phyloP scores from a whole-genome alignment of 768 basidiomycete species.

The Termitomyces sp. region DNA sequence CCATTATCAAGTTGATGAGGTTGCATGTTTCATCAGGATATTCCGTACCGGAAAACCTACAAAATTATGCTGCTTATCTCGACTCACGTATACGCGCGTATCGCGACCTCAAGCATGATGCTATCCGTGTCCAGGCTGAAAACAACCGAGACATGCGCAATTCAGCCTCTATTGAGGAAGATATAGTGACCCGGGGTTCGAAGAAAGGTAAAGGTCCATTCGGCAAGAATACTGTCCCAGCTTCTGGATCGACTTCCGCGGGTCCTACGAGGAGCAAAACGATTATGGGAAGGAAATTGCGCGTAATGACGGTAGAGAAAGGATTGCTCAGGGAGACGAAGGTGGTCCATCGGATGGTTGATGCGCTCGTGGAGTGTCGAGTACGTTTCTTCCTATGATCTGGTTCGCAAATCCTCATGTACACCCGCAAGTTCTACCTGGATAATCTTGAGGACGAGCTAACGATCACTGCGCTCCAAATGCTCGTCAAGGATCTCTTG shows the following conservation, averaged over 20 bases:
- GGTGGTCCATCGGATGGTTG: conserved; percentile 87
- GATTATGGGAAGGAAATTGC: conserved; percentile 76
- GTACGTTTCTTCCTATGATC: conserved; percentile 45
- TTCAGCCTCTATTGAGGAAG: conserved; percentile 60
- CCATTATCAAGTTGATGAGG: neutral
- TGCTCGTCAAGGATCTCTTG: conserved; percentile 95
- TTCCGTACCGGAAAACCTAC: conserved; percentile 78
- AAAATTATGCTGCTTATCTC: conserved; percentile 84
- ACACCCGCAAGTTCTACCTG: conserved; percentile 71
- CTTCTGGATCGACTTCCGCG: conserved; percentile 19
- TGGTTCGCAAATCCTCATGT: neutral
- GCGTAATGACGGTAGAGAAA: conserved; percentile 93
- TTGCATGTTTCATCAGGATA: conserved; percentile 54
- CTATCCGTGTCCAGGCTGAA: conserved; percentile 91
- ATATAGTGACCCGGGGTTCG: conserved; percentile 30
- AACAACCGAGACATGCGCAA: conserved; percentile 82
- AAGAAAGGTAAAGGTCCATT: conserved; percentile 10
- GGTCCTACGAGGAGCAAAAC: conserved; percentile 66
- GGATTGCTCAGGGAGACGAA: conserved; percentile 90
- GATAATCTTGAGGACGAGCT: conserved; percentile 93
- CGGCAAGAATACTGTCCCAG: conserved; percentile 22
- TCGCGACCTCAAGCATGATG: conserved; percentile 89
- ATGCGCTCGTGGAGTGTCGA: conserved; percentile 81
- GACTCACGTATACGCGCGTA: conserved; percentile 87
- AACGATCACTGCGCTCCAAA: conserved; percentile 80